phyloP scores from a whole-genome alignment of 352 stramenopile genomes.

The Globisporangium viniferum region DNA sequence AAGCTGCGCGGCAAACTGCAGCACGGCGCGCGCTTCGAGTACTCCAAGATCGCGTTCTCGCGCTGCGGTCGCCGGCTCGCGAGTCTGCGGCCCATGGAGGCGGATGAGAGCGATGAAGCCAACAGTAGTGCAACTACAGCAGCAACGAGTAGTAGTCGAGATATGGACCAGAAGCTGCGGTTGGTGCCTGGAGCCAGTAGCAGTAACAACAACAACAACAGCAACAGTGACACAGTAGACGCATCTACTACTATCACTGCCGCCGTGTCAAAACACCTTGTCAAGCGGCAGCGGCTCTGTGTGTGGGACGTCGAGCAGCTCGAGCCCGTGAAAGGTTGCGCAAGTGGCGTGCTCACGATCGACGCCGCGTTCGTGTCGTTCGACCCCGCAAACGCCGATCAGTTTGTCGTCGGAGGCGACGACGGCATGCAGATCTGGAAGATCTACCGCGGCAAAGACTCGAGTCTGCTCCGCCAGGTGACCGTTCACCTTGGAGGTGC shows the following conservation, averaged over 20 bases:
- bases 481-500: not conserved
- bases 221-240: not conserved
- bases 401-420: conserved; percentile 61
- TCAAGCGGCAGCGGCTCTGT: conserved; percentile 29
- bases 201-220: not conserved
- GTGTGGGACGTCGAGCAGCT: conserved; percentile 63
- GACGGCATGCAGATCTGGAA: conserved; percentile 72
- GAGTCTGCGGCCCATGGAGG: conserved; percentile 36
- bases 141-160: not conserved
- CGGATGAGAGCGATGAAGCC: conserved; percentile 14
- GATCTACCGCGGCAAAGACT: conserved; percentile 36
- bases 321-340: conserved; percentile 48
- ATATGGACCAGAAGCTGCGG: not conserved
- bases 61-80: conserved; percentile 57
- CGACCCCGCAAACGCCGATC: conserved; percentile 50
- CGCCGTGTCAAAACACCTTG: not conserved
- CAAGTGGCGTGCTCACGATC: conserved; percentile 21
- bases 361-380: conserved; percentile 64
- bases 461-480: conserved; percentile 31
- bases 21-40: conserved; percentile 43
- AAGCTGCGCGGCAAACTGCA: conserved; percentile 58
- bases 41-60: conserved; percentile 65
- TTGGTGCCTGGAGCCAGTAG: conserved; percentile 2
- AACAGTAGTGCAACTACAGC: not conserved
- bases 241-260: not conserved